phyloP scores from a whole-genome alignment of 805 yeast genomes.

The Starmerella ratchasimensis region DNA sequence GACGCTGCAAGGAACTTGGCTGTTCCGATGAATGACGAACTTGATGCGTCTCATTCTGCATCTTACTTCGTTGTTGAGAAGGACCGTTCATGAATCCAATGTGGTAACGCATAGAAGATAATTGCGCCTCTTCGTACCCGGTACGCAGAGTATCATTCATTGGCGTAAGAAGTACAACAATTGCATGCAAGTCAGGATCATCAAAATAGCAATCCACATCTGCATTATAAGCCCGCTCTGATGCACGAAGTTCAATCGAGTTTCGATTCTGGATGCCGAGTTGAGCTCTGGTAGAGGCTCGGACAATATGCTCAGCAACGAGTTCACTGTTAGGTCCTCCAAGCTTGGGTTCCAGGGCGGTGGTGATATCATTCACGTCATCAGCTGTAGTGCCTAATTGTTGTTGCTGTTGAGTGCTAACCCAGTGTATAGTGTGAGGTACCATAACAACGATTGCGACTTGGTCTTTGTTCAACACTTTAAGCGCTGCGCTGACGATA shows the following conservation, averaged over 20 bases:
- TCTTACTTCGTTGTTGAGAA: no score
- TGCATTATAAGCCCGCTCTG: constrained; percentile 8
- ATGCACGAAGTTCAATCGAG: constrained; percentile 9
- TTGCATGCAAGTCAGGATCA: constrained; percentile 15
- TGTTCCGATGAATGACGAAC: no score
- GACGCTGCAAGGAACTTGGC: no score
- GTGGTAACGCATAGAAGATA: constrained; percentile 16
- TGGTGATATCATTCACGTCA: constrained; percentile 7
- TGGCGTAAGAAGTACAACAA: constrained; percentile 17
- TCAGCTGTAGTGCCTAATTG: constrained; percentile 7
- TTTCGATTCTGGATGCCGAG: constrained; percentile 11
- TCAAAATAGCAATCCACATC: constrained; percentile 18
- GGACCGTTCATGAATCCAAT: constrained; percentile 10
- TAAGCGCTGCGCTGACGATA: constrained; percentile 7
- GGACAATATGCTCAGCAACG: constrained; percentile 13
- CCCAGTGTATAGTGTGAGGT: constrained; percentile 16
- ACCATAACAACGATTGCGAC: constrained; percentile 13
- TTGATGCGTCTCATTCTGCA: no score
- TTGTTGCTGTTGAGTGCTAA: constrained; percentile 12
- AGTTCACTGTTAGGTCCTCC: constrained; percentile 12
- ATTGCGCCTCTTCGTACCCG: constrained; percentile 18
- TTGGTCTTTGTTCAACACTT: constrained; percentile 11
- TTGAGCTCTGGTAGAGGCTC: constrained; percentile 11
- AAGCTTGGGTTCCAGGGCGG: constrained; percentile 13
- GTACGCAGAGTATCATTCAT: constrained; percentile 2